Evolutionary conservation across 179 eudicot genomes (phyloP).

Genomic region (Silene noctiflora): DNA sequence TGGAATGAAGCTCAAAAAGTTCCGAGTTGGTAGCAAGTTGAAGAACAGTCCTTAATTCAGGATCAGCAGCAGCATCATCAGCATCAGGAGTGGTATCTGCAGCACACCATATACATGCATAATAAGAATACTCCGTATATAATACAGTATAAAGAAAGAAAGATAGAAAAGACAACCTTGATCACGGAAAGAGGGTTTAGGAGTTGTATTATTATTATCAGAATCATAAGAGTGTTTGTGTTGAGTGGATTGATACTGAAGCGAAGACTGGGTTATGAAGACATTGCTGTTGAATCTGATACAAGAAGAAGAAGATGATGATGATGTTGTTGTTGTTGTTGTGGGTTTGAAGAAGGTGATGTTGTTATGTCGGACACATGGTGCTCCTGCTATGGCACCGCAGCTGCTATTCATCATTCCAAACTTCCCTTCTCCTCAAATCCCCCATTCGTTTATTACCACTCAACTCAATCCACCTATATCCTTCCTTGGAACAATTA

Average conservation of each 20-base stretch:
- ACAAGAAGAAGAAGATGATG: background rate
- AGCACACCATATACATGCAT: background rate
- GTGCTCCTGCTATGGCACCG: background rate
- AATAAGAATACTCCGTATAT: background rate
- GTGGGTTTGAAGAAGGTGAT: background rate
- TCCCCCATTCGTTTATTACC: background rate
- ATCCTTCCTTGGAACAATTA: too few relatives aligned
- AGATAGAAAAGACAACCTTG: background rate
- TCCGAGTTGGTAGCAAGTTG: constrained; percentile 79
- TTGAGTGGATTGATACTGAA: background rate
- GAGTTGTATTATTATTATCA: background rate
- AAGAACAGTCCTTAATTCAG: constrained; percentile 71
- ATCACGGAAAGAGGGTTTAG: background rate
- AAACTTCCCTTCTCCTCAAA: background rate
- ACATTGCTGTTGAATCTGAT: background rate
- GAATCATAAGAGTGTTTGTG: background rate
- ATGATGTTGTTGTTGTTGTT: background rate
- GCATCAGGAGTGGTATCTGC: background rate
- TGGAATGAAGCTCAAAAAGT: constrained; percentile 62
- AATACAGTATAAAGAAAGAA: background rate
- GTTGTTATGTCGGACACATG: background rate
- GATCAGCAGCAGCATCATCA: constrained; percentile 38
- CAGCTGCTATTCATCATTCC: background rate
- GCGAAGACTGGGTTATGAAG: background rate
- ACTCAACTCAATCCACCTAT: background rate